Percentiles rank a stretch among this genome's conserved stretches.
phyloP scores from a whole-genome alignment of 345 rosid species.

The Brassica juncea region DNA sequence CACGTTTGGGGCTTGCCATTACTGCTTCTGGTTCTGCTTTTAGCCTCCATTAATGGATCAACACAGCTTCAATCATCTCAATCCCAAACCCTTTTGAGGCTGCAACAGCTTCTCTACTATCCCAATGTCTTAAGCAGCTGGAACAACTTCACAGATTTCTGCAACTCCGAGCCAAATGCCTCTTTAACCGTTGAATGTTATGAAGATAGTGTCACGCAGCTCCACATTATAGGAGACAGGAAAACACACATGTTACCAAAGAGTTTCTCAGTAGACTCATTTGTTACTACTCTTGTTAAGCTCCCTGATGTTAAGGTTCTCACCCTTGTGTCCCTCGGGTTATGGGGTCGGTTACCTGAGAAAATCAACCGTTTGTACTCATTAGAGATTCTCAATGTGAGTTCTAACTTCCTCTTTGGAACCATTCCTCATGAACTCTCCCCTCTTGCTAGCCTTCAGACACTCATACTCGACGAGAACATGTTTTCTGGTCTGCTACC shows the following conservation, averaged over 20 bases:
- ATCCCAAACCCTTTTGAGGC: slow-evolving; percentile 67
- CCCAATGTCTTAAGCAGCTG: slow-evolving; percentile 66
- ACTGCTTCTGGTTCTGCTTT: slow-evolving; percentile 44
- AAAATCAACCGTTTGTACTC: slow-evolving; percentile 66
- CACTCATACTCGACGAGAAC: slow-evolving; percentile 82
- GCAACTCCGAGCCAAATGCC: slow-evolving; percentile 66
- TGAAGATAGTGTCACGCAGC: slow-evolving; percentile 74
- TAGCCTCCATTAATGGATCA: slow-evolving; percentile 46
- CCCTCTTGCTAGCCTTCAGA: slow-evolving; percentile 55
- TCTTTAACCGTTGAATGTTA: slow-evolving; percentile 81
- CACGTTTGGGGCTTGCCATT: slow-evolving; percentile 37
- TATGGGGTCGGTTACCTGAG: slow-evolving; percentile 88
- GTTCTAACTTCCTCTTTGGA: slow-evolving; percentile 75
- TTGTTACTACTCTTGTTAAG: slow-evolving; percentile 67
- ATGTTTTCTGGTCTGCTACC: slow-evolving; percentile 69
- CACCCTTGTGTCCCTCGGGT: slow-evolving; percentile 75
- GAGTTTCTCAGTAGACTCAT: slow-evolving; percentile 77
- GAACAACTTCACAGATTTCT: slow-evolving; percentile 77
- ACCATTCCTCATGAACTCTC: slow-evolving; percentile 69
- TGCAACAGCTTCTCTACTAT: slow-evolving; percentile 61
- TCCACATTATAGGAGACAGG: slow-evolving; percentile 67
- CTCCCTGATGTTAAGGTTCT: slow-evolving; percentile 84
- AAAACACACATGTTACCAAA: slow-evolving; percentile 53
- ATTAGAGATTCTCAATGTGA: slow-evolving; percentile 79
- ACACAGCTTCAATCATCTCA: slow-evolving; percentile 77